phyloP scores from a whole-genome alignment of 2,329 filamentous ascomycete species.

The Fusarium sp. region DNA sequence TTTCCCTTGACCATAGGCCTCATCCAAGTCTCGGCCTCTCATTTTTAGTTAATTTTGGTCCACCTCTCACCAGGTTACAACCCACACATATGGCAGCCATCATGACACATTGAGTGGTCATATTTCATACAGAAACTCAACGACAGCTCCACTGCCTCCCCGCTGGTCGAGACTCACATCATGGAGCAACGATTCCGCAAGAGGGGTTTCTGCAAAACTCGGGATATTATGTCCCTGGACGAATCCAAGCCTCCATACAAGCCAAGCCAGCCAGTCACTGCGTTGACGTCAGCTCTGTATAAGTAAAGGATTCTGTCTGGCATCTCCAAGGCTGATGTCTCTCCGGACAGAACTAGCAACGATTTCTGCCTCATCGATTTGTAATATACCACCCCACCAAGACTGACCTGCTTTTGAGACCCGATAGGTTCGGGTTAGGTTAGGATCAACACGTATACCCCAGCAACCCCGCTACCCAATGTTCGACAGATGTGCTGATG shows the following conservation, averaged over 20 bases:
- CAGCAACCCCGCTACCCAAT: too few species aligned
- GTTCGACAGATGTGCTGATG: too few species aligned
- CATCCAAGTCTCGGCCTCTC: conserved; percentile 43
- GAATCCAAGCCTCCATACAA: conserved; percentile 79
- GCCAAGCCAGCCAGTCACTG: conserved; percentile 79
- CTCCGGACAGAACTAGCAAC: too few species aligned
- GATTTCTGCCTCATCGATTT: too few species aligned
- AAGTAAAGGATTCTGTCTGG: too few species aligned
- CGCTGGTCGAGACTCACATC: conserved; percentile 77
- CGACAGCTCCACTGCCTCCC: conserved; percentile 72
- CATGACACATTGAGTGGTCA: conserved; percentile 67
- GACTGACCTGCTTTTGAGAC: too few species aligned
- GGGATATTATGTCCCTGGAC: conserved; percentile 59
- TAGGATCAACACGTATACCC: background rate
- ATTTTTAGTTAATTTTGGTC: conserved; percentile 72
- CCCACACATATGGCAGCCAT: conserved; percentile 71
- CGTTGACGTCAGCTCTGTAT: conserved; percentile 78
- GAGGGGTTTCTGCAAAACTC: conserved; percentile 76
- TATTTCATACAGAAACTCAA: conserved; percentile 75
- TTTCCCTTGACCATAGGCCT: conserved; percentile 67
- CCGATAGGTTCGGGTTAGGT: too few species aligned
- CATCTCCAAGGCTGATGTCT: too few species aligned
- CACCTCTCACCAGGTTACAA: conserved; percentile 70
- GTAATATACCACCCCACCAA: too few species aligned
- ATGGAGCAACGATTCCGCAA: conserved; percentile 76